phyloP scores from a whole-genome alignment of 208 protist genomes.

The Crithidia bombi region DNA sequence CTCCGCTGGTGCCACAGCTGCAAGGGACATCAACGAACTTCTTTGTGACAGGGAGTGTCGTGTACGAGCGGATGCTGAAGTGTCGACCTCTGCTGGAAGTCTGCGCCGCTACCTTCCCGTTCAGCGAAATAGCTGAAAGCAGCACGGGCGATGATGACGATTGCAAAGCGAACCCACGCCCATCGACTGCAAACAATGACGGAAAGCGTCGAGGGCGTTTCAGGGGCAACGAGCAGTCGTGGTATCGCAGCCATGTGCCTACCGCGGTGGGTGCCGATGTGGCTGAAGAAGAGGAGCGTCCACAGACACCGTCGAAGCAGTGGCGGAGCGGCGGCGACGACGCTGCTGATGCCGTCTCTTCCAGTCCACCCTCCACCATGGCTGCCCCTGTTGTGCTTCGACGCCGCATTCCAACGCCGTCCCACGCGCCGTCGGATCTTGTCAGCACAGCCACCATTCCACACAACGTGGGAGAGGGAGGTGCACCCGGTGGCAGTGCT shows the following conservation, averaged over 20 bases:
- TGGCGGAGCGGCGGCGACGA: background rate
- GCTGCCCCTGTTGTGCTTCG: background rate
- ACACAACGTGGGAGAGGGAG: conserved; percentile 13
- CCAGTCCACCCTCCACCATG: background rate
- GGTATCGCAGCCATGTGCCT: background rate
- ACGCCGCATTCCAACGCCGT: background rate
- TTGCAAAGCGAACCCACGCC: too few relatives aligned
- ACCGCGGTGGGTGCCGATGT: too few relatives aligned
- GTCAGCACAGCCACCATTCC: conserved; percentile 9
- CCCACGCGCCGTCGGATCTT: background rate
- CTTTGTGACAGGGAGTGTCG: conserved; percentile 35
- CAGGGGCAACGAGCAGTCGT: background rate
- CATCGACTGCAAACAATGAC: too few relatives aligned
- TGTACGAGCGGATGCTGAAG: conserved; percentile 23
- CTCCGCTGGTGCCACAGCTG: conserved; percentile 38
- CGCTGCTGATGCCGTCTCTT: background rate
- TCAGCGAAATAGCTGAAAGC: conserved; percentile 24
- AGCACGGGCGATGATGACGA: background rate
- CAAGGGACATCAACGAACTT: conserved; percentile 47
- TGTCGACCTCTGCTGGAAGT: conserved; percentile 34
- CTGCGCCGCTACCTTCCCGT: conserved; percentile 56
- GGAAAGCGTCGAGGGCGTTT: too few relatives aligned
- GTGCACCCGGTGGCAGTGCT: background rate
- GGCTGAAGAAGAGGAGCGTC: too few relatives aligned
- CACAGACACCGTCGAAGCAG: background rate